Conservation (phyloP, 148 eudicot genomes). For the Spergularia marina region DNA sequence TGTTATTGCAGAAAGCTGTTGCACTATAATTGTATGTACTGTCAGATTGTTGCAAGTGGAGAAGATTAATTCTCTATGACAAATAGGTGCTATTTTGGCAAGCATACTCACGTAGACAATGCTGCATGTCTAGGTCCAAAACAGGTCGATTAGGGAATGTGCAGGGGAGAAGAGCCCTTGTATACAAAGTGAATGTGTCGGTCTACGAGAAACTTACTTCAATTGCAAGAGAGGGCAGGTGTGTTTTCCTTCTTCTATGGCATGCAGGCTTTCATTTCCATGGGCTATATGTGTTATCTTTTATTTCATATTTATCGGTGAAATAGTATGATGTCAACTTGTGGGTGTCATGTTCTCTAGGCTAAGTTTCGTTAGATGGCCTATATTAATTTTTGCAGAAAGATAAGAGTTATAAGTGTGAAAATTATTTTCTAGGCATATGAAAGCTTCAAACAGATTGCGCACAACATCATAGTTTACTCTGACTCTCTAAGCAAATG, state of each 20-base stretch:
- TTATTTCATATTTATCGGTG: not conserved
- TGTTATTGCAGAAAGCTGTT: not conserved
- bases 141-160: slow-evolving; percentile 69
- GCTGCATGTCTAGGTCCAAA: slow-evolving; percentile 53
- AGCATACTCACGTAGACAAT: slow-evolving; percentile 11
- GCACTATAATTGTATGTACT: not conserved
- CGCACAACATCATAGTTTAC: too few species aligned
- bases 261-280: not conserved
- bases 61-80: slow-evolving; percentile 4
- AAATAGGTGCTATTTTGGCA: not conserved
- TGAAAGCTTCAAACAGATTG: too few species aligned
- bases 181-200: slow-evolving; percentile 84
- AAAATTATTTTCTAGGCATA: not conserved
- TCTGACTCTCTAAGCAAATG: too few species aligned
- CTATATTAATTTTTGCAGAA: not conserved
- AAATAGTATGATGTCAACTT: not conserved
- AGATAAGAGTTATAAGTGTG: not conserved
- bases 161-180: slow-evolving; percentile 78
- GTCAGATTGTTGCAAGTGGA: not conserved
- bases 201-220: slow-evolving; percentile 85
- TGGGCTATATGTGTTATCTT: not conserved
- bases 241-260: slow-evolving; percentile 14
- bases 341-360: not conserved
- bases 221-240: slow-evolving; percentile 98
- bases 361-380: not conserved